phyloP scores from a whole-genome alignment of 345 rosid species.

The Durio zibethinus region DNA sequence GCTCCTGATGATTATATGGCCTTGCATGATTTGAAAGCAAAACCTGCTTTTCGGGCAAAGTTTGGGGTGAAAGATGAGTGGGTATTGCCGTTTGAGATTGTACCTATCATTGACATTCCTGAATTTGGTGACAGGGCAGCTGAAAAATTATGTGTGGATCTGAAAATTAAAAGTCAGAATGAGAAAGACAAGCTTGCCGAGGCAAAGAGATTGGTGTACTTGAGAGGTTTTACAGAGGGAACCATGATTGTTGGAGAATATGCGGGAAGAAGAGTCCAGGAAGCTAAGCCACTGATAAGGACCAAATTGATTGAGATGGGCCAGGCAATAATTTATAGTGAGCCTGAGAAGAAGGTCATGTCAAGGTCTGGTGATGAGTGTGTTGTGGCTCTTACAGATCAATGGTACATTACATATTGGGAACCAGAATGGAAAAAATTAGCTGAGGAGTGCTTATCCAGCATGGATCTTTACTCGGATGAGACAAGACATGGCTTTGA shows the following conservation, averaged over 20 bases:
- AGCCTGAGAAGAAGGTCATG: slow-evolving; percentile 90
- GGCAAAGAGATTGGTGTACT: slow-evolving; percentile 82
- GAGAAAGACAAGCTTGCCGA: slow-evolving; percentile 90
- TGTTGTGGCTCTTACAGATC: slow-evolving; percentile 97
- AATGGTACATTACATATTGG: slow-evolving; percentile 92
- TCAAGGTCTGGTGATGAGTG: slow-evolving; percentile 98
- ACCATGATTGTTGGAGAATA: slow-evolving; percentile 73
- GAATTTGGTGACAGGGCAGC: slow-evolving; percentile 88
- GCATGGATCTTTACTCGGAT: slow-evolving; percentile 76
- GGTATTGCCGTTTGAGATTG: slow-evolving; percentile 67
- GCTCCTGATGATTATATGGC: slow-evolving; percentile 95
- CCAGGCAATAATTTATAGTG: slow-evolving; percentile 74
- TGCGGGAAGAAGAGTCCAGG: slow-evolving; percentile 73
- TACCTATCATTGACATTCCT: slow-evolving; percentile 79
- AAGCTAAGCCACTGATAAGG: slow-evolving; percentile 73
- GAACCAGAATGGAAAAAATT: slow-evolving; percentile 75
- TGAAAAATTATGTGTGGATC: slow-evolving; percentile 71
- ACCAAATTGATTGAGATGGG: slow-evolving; percentile 65
- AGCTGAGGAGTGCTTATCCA: slow-evolving; percentile 75
- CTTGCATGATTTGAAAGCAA: slow-evolving; percentile 68
- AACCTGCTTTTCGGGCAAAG: slow-evolving; percentile 74
- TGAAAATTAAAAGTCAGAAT: slow-evolving; percentile 87
- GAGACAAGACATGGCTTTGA: slow-evolving; percentile 87
- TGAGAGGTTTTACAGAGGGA: slow-evolving; percentile 89
- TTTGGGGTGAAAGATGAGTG: slow-evolving; percentile 83